Percentiles rank a stretch among this genome's conserved stretches.
These are phyloP conservation scores for Paramecium caudatum DNA, from an alignment of 73 alveolate genomes.

Conservation along the genomic window DNA sequence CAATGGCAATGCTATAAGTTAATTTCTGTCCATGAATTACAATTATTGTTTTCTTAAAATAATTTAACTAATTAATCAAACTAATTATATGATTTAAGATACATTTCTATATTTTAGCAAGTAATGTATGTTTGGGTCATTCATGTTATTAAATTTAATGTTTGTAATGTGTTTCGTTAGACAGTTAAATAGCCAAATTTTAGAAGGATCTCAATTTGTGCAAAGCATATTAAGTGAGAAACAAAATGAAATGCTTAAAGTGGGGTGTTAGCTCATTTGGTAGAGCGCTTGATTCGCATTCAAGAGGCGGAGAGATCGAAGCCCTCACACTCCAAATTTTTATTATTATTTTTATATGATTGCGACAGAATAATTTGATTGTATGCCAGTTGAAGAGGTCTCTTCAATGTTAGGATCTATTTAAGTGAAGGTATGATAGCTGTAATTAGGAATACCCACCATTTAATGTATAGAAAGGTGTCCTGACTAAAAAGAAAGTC, in stretches of 20 bases:
- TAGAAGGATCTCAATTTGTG: neutral
- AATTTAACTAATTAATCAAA: neutral
- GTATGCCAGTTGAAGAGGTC: conserved; percentile 55
- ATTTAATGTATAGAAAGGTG: conserved; percentile 51
- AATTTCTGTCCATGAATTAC: neutral
- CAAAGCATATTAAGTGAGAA: neutral
- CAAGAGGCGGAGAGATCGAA: conserved; percentile 77
- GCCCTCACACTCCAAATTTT: conserved; percentile 74
- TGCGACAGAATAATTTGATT: conserved; percentile 57
- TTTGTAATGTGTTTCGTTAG: too few species aligned
- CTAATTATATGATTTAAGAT: neutral
- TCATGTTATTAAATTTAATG: neutral
- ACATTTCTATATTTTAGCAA: neutral
- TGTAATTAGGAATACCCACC: conserved; percentile 40
- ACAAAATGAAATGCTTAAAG: neutral
- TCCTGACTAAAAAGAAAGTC: conserved; percentile 50
- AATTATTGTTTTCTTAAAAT: neutral
- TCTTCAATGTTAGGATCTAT: conserved; percentile 22
- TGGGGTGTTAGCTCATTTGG: conserved; percentile 76
- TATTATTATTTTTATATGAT: conserved; percentile 33
- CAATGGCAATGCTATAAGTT: too few species aligned
- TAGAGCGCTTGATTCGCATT: conserved; percentile 76
- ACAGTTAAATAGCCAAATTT: conserved; percentile 15
- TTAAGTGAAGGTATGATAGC: neutral
- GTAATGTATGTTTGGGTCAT: conserved; percentile 1